A percentile compares a stretch with the other conserved stretches of the same genome.
phyloP scores from a whole-genome alignment of 2,329 filamentous ascomycete species.

The Geosmithia morbida region DNA sequence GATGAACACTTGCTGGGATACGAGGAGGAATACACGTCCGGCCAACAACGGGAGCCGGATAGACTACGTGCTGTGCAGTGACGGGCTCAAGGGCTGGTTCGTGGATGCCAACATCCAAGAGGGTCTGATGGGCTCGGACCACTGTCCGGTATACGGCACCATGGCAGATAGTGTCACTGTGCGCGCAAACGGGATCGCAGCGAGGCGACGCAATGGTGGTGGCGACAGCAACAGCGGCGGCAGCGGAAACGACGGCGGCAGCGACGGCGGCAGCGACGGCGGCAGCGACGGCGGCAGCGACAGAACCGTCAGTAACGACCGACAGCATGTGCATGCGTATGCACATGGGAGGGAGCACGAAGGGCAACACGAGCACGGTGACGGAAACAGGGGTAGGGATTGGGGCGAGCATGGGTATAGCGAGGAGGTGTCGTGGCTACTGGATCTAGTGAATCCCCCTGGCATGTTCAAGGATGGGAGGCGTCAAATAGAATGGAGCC shows the following conservation, averaged over 20 bases:
- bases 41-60: constrained; percentile 88
- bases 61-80: constrained; percentile 80
- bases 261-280: no score
- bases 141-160: constrained; percentile 80
- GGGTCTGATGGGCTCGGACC: constrained; percentile 86
- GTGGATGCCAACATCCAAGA: constrained; percentile 76
- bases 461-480: constrained; percentile 56
- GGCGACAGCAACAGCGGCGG: background rate
- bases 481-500: constrained; percentile 50
- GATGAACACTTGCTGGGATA: constrained; percentile 98
- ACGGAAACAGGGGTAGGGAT: no score
- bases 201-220: background rate
- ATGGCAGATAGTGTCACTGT: constrained; percentile 48
- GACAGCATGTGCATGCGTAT: no score
- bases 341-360: no score
- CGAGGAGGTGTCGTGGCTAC: constrained; percentile 27
- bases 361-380: background rate
- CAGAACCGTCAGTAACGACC: no score
- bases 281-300: no score
- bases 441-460: constrained; percentile 65
- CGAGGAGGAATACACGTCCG: constrained; percentile 86
- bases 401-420: constrained; percentile 12
- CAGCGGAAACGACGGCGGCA: background rate
- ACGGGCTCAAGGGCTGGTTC: constrained; percentile 70
- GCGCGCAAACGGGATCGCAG: constrained; percentile 1